Evolutionary conservation across 768 basidiomycete species (phyloP), one percentile per base, ranked within the genome.

Genomic region (Xerocomellus intermedius): DNA sequence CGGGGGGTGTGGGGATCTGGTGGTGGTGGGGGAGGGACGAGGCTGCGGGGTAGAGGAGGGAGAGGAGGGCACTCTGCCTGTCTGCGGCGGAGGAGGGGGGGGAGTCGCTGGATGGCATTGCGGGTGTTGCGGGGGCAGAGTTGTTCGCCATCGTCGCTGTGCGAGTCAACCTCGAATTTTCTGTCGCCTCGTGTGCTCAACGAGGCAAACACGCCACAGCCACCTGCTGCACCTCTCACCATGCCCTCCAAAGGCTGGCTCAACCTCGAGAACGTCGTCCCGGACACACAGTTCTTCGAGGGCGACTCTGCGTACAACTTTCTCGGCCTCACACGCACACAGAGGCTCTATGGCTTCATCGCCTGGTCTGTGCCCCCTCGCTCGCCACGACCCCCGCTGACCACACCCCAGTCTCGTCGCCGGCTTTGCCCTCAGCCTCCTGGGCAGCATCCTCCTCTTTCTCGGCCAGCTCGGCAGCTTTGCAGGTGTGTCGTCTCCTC

Each of bases 291-390:
- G 58, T 87, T 89, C 74, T 93, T 93, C 57, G 91, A 95, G 73
- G 88, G 91, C 26, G 90, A 94, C 64, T 88, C 92, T 13, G 92
- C 94, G 8, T 96, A 92, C 79, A 81, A 79, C 54, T 85, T 84
- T 55, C 77, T 97, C 12, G 85, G 85, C 3, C 76, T 96, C 50
- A 88, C 92, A 36, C 79, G 86, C 60, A 91, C 81, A 17, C 87
- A 92, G 62, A 74, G 94, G 47, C 72, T 97, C 57, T 94, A 94
- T 72, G 94, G 94, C 12, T 96, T 97, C 66, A 71, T 79, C 49
- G 88, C 79, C 46, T 95, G 94, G 94, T 87, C 67, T 70, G 86
- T 9, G 0, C 5, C 21, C 22, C 14, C 19, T 13, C 26, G 36
- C 19, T 22, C 33, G 2, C n/a, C 21, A 17, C 12, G 0, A 24